Base-by-base conservation (phyloP, 2,329 filamentous ascomycete genomes). In the Aspergillus quadrilineatus region DNA sequence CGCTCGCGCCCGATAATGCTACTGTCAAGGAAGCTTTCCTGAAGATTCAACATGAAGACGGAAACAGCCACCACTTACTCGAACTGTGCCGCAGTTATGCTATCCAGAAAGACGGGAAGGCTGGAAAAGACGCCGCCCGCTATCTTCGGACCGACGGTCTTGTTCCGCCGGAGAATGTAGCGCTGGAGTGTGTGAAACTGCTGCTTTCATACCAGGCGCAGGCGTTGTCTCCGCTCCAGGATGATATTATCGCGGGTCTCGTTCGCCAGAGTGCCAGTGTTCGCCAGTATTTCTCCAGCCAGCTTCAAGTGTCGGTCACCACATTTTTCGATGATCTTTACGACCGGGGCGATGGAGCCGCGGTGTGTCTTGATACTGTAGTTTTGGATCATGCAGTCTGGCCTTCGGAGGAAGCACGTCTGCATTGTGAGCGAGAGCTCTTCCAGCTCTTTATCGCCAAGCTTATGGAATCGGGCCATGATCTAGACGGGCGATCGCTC, bases 401-500 rank as follows among this genome's bases (percentile, higher is more conserved):
- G 78, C 70, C 71, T 15, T 73, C 71, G 4, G 75, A 79, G 60
- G 68, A 73, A 30, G 68, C 61, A n/a, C 72, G 77, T 43, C 65
- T 70, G 14, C 73, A 76, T 51, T 78, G 76, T 60, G 76, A 80
- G 61, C 72, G 72, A 54, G 78, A 79, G 60, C 70, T 80, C 4
- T 79, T 80, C 57, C 76, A 77, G 67, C 84, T 96, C 56, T 86
- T 93, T 64, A 85, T 97, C 63, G 92, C 92, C 26, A 89, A 89
- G 67, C 79, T 97, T 65, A 95, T 97, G 87, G 90, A 95, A 71
- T 91, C 90, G 44, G 92, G 91, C 52, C 85, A 92, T 66, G 90
- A 96, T 55, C 73, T 84, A 58, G 82, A 85, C 37, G 83, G 83
- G 44, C 79, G 83, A 46, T 81, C 84, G 4, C 79, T 87, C 72